phyloP scores from a whole-genome alignment of 2,329 filamentous ascomycete genomes.

The Scedosporium aurantiacum region DNA sequence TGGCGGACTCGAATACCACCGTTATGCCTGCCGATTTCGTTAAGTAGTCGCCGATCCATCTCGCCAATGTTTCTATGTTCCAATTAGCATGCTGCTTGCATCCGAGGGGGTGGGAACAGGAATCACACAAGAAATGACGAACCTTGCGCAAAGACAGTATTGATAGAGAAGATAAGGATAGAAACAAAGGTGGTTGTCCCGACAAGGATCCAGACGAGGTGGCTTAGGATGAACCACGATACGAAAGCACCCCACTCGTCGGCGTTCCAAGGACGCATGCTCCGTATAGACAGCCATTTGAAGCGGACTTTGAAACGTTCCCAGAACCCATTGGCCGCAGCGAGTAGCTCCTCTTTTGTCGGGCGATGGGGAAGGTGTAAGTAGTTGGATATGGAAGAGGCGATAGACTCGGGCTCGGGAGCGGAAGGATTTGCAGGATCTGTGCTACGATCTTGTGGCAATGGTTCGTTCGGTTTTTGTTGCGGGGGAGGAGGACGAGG shows the following conservation, averaged over 20 bases:
- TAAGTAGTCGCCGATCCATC: constrained; percentile 90
- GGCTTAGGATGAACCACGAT: constrained; percentile 89
- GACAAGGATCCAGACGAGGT: constrained; percentile 89
- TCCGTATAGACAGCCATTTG: constrained; percentile 96
- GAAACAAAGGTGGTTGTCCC: constrained; percentile 98
- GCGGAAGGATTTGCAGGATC: constrained; percentile 6
- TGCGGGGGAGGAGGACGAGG: background rate
- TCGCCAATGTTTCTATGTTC: constrained; percentile 68
- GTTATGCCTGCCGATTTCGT: constrained; percentile 88
- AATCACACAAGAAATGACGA: constrained; percentile 15
- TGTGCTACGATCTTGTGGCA: background rate
- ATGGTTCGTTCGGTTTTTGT: constrained; percentile 1
- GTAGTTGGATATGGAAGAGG: constrained; percentile 47
- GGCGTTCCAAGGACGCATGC: constrained; percentile 83
- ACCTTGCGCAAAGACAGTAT: constrained; percentile 93
- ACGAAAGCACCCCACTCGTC: constrained; percentile 93
- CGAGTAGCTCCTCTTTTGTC: constrained; percentile 84
- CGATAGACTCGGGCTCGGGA: constrained; percentile 29
- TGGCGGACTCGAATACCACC: constrained; percentile 93
- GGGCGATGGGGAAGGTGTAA: constrained; percentile 62
- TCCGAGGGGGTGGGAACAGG: background rate
- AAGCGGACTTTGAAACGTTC: constrained; percentile 81
- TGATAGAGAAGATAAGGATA: constrained; percentile 78
- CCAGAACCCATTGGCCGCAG: constrained; percentile 87
- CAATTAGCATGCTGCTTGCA: constrained; percentile 11